Base-by-base conservation (phyloP, 495 filamentous ascomycete genomes). In the Neurospora sp. region DNA sequence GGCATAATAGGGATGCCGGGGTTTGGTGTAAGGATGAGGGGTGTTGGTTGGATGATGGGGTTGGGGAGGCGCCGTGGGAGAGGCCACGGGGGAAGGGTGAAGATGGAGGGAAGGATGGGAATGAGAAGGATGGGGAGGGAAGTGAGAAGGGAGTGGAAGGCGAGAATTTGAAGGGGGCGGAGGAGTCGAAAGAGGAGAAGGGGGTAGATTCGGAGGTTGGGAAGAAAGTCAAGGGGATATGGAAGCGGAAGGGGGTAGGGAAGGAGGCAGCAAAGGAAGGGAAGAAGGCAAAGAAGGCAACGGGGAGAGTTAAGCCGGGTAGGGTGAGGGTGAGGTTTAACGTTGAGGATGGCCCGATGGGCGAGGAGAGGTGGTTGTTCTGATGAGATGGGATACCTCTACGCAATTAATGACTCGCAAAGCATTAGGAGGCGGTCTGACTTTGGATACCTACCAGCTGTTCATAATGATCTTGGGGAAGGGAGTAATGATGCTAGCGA, bases 21-120 rank as follows among this genome's bases (percentile, higher is more conserved):
- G 83, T 82, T 0, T 87, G 89, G 38, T 92, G 86, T 20, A 16
- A n/a, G 18, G 90, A 93, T 77, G 83, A 87, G 72, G 90, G 89
- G 2, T 91, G 91, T 3, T 88, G 86, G 82, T 77, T 93, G 23
- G 85, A 92, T 77, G 88, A 88, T 66, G 54, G 54, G 27, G 27
- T 8, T 31, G 54, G 54, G 27, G 54, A 37, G 14, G 27, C 27
- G 14, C 12, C 23, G 12, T 66, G 54, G 54, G 54, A 48, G 37
- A 38, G 35, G 35, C 35, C 35, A 37, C 35, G 35, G 35, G 35
- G 3, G 35, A 27, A 12, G 46, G 46, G 10, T 2, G 44, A 1
- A 4, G 42, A 18, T 3, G 2, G 41, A 7, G 12, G 0, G 16
- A n/a, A 35, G 31, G 31, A 0, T 5, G 3, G 5, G 4, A 4